These are phyloP conservation scores for Exutisphaerella laricina DNA, from an alignment of 2,329 filamentous ascomycete species.

Conservation along the genomic window DNA sequence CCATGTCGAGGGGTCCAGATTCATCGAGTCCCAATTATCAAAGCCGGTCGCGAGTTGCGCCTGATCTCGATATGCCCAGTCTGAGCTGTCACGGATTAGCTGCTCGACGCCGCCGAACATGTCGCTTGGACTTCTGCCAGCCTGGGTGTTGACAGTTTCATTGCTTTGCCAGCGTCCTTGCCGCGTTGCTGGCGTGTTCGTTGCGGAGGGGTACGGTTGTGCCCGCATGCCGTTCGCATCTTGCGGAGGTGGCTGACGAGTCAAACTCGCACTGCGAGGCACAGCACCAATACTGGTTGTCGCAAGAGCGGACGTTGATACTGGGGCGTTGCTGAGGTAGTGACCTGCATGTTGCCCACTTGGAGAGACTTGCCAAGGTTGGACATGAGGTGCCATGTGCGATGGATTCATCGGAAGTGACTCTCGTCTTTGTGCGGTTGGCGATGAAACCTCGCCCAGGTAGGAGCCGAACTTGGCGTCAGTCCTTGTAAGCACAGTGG, in stretches of 20 bases:
- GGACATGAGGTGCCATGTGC: slow-evolving; percentile 6
- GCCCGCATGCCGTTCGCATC: slow-evolving; percentile 23
- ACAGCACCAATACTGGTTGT: slow-evolving; percentile 6
- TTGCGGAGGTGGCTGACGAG: slow-evolving; percentile 17
- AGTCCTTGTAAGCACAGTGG: slow-evolving; percentile 66
- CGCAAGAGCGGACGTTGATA: not conserved
- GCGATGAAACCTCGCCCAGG: slow-evolving; percentile 55
- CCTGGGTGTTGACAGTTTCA: slow-evolving; percentile 19
- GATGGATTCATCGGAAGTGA: slow-evolving; percentile 8
- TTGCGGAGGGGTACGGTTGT: slow-evolving; percentile 23
- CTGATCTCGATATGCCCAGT: slow-evolving; percentile 58
- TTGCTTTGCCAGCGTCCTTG: slow-evolving; percentile 8
- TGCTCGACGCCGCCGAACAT: slow-evolving; percentile 57
- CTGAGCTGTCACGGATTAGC: slow-evolving; percentile 57
- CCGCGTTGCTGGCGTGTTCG: slow-evolving; percentile 17
- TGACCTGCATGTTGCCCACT: not conserved
- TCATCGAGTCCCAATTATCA: slow-evolving; percentile 51
- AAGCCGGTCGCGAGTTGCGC: slow-evolving; percentile 56
- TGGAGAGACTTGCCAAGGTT: slow-evolving; percentile 11
- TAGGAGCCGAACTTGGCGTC: slow-evolving; percentile 75
- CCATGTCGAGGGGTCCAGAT: slow-evolving; percentile 21
- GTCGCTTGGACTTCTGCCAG: slow-evolving; percentile 42
- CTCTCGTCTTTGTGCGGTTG: slow-evolving; percentile 6
- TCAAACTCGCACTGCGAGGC: slow-evolving; percentile 14
- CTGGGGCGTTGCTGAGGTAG: not conserved